phyloP scores from a whole-genome alignment of 352 stramenopile genomes.

The Globisporangium spiculum region DNA sequence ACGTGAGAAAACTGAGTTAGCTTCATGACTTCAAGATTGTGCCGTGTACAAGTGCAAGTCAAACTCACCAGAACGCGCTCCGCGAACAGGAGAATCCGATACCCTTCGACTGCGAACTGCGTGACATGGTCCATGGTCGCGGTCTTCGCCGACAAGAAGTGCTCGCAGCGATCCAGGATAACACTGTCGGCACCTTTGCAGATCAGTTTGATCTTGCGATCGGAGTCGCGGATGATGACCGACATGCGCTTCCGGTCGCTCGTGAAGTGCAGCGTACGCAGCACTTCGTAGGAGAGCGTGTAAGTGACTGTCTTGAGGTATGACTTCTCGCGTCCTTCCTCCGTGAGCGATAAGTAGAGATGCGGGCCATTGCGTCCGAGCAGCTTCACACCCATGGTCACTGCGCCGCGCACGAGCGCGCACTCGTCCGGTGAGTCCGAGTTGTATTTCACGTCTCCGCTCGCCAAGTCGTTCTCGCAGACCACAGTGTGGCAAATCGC shows the following conservation, averaged over 20 bases:
- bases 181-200: slow-evolving; percentile 84
- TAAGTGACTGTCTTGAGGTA: slow-evolving; percentile 68
- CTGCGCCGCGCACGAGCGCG: slow-evolving; percentile 84
- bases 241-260: slow-evolving; percentile 85
- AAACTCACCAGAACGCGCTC: slow-evolving; percentile 66
- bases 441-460: slow-evolving; percentile 69
- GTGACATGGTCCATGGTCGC: slow-evolving; percentile 76
- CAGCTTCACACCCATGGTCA: slow-evolving; percentile 78
- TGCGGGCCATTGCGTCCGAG: slow-evolving; percentile 49
- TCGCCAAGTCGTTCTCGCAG: slow-evolving; percentile 43
- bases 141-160: slow-evolving; percentile 49
- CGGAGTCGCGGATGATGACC: slow-evolving; percentile 63
- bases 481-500: slow-evolving; percentile 88
- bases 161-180: slow-evolving; percentile 65
- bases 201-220: slow-evolving; percentile 53
- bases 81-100: slow-evolving; percentile 84
- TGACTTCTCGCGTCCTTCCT: slow-evolving; percentile 53
- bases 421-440: slow-evolving; percentile 92
- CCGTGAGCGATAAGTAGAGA: slow-evolving; percentile 57
- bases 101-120: slow-evolving; percentile 79
- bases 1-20: too few species aligned
- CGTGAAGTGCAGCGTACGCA: slow-evolving; percentile 70
- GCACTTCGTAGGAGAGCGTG: slow-evolving; percentile 61
- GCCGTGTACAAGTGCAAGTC: slow-evolving; percentile 1
- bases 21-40: background rate